Conservation (phyloP, 1,284 basidiomycete genomes). For the Boletus semigastroideus region DNA sequence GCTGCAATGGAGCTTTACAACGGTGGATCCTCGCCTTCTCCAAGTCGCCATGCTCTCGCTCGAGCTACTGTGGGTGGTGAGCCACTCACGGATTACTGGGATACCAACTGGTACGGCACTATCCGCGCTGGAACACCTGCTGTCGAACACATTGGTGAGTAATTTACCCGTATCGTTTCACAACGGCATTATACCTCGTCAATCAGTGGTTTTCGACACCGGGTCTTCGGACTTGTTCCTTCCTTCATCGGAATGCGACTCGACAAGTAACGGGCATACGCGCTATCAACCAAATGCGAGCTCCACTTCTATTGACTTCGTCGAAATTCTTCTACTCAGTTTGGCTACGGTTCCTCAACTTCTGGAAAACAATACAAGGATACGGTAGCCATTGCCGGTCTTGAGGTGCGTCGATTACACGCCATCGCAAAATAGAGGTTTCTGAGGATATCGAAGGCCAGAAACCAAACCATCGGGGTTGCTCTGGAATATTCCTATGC, state of each 20-base stretch:
- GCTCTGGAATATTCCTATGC: constrained; percentile 20
- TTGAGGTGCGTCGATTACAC: constrained; percentile 14
- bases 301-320: constrained; percentile 30
- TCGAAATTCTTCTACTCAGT: constrained; percentile 31
- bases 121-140: constrained; percentile 26
- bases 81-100: constrained; percentile 16
- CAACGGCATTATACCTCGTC: neutral
- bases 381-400: constrained; percentile 29
- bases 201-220: constrained; percentile 44
- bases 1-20: neutral
- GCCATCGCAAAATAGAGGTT: neutral
- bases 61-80: neutral
- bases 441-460: constrained; percentile 15
- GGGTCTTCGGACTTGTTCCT: constrained; percentile 42
- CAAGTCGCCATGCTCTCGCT: neutral
- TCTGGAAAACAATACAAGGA: constrained; percentile 38
- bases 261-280: constrained; percentile 36
- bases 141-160: constrained; percentile 19
- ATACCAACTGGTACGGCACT: constrained; percentile 25
- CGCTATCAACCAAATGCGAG: constrained; percentile 35
- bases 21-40: neutral
- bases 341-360: constrained; percentile 37
- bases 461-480: constrained; percentile 24
- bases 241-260: constrained; percentile 26
- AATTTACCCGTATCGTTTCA: neutral